Conservation (phyloP, 2,329 filamentous ascomycete genomes). For the Aciculosporium take region DNA sequence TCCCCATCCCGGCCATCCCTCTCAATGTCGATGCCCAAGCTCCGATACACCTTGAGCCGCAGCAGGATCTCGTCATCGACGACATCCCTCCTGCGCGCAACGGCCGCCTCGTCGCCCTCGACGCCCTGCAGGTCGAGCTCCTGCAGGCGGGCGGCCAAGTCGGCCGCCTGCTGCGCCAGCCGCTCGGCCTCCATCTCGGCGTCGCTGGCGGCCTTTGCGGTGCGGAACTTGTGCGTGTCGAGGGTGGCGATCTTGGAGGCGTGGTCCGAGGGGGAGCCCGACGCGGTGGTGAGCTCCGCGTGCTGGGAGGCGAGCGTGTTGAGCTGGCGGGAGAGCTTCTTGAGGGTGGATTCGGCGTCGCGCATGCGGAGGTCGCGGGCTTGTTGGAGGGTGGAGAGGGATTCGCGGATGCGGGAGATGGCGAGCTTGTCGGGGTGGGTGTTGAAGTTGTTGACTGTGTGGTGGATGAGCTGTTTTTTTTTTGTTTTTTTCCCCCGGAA, state of each 20-base stretch:
- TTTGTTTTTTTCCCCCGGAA: not conserved
- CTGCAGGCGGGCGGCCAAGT: constrained; percentile 59
- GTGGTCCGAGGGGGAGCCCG: constrained; percentile 67
- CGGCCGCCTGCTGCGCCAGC: constrained; percentile 62
- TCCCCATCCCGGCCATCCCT: constrained; percentile 58
- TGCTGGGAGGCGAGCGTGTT: constrained; percentile 63
- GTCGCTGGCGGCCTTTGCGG: constrained; percentile 81
- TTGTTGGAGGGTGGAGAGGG: constrained; percentile 67
- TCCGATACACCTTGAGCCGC: constrained; percentile 80
- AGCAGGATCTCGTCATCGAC: constrained; percentile 54
- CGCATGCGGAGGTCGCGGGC: constrained; percentile 66
- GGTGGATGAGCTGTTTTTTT: constrained; percentile 38
- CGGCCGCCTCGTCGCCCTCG: constrained; percentile 45
- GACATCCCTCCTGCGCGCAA: constrained; percentile 22
- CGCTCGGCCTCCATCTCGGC: constrained; percentile 90
- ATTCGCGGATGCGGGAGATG: constrained; percentile 71
- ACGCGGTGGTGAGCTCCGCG: constrained; percentile 54
- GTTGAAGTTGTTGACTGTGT: constrained; percentile 92
- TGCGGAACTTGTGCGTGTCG: constrained; percentile 86
- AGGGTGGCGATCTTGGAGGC: constrained; percentile 72
- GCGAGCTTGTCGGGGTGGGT: constrained; percentile 76
- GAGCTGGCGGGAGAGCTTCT: constrained; percentile 62
- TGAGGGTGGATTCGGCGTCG: constrained; percentile 52
- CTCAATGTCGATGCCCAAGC: constrained; percentile 80
- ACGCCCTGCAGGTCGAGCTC: constrained; percentile 79